These are phyloP conservation scores for Botryotinia convoluta DNA, from an alignment of 2,329 filamentous ascomycete genomes.

Conservation along the genomic window DNA sequence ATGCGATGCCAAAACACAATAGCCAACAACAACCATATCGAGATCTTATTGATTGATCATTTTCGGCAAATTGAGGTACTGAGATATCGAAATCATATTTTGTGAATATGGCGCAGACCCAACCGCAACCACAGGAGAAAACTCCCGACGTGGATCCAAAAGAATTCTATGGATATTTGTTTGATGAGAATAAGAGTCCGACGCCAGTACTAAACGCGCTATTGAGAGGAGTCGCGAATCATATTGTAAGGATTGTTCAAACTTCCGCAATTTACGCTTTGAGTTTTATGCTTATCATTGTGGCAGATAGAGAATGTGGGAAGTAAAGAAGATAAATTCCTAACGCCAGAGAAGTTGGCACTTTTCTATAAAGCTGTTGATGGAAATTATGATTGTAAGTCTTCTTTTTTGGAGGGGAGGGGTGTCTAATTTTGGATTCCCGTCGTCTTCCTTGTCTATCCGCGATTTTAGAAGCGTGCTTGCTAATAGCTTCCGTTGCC, in stretches of 20 bases:
- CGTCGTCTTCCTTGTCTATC: constrained; percentile 5
- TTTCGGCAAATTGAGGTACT: not conserved
- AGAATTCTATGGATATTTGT: constrained; percentile 62
- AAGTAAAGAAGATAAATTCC: constrained; percentile 50
- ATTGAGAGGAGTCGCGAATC: constrained; percentile 62
- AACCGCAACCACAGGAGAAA: constrained; percentile 23
- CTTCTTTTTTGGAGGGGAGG: not conserved
- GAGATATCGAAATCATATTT: constrained; percentile 20
- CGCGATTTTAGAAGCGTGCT: constrained; percentile 7
- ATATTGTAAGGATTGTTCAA: constrained; percentile 61
- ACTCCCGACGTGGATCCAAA: constrained; percentile 32
- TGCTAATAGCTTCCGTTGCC: constrained; percentile 24
- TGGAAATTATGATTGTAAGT: constrained; percentile 67
- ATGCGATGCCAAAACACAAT: constrained; percentile 11
- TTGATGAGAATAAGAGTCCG: constrained; percentile 64
- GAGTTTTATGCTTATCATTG: constrained; percentile 11
- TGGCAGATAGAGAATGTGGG: constrained; percentile 56
- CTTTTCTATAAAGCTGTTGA: constrained; percentile 73
- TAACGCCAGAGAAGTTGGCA: constrained; percentile 70
- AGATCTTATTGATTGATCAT: constrained; percentile 7
- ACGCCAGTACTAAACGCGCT: constrained; percentile 66
- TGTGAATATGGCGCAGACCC: constrained; percentile 11
- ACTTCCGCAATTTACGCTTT: not conserved
- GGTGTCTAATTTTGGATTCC: not conserved
- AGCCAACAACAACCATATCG: not conserved